Evolutionary conservation across 805 yeast genomes (phyloP), one percentile per base, ranked within the genome.

Genomic region (Wickerhamiella bombiphila): DNA sequence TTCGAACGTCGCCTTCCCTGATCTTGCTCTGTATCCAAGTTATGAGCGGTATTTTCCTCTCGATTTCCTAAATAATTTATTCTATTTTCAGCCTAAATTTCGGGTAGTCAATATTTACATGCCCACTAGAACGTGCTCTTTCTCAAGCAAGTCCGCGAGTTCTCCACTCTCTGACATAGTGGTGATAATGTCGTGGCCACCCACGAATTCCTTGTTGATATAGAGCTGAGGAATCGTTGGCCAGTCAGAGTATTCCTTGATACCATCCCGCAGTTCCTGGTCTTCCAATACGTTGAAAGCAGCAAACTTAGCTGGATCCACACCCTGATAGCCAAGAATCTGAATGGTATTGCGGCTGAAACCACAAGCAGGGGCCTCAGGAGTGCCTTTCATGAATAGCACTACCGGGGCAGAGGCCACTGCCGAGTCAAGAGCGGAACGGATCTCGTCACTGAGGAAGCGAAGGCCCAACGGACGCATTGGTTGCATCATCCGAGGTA

Each of bases 171-270:
- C 54, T 29, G 93, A 81, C 97, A 91, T 86, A 40, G 80, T 74
- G 55, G 79, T 82, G 37, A 91, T 68, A 45, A 91, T 86, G 60
- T 91, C 99, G 61, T 96, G 91, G 3, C 99, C 99, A 32, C 99
- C 99, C 38, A 91, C 70, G 55, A 91, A 91, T 56, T 91, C 98
- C 48, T 77, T 76, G 49, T 64, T 60, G 39, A 91, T 83, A 55
- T 86, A 91, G 32, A 91, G 69, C 60, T 91, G 99, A 13, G 99
- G 99, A 42, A 91, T 85, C 1, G 99, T 91, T 40, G 99, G 99
- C 99, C 99, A 91, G 47, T 80, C 77, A 49, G 88, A 75, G 60
- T 72, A 91, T 57, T 91, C 98, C 63, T 91, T 91, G 53, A 91
- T 83, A 22, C 97, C 98, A 34, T 81, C 76, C 61, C 98, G 80